A percentile compares a stretch with the other conserved stretches of the same genome.
Evolutionary conservation across 768 basidiomycete genomes (phyloP).

Genomic region (Suillus hirtellus): DNA sequence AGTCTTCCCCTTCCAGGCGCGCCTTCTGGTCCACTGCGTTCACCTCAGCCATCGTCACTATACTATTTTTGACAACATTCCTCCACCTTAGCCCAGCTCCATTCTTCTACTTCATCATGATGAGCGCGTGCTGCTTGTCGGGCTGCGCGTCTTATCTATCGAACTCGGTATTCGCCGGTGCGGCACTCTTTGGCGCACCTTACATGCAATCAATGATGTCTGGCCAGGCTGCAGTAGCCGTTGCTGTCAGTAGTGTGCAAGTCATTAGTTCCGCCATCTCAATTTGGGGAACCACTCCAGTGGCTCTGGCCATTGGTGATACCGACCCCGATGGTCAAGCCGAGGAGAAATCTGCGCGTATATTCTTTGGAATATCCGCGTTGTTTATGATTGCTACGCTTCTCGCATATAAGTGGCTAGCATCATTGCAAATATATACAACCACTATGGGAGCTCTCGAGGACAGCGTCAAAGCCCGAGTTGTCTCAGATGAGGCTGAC

Average conservation of each 20-base stretch:
- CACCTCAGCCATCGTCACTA: conserved; percentile 52
- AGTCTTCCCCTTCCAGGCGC: conserved; percentile 64
- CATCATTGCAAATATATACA: conserved; percentile 59
- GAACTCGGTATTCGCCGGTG: conserved; percentile 76
- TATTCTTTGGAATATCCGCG: conserved; percentile 73
- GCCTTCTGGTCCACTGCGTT: conserved; percentile 52
- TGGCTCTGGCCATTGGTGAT: conserved; percentile 22
- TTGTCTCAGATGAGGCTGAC: conserved; percentile 24
- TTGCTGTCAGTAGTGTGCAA: conserved; percentile 78
- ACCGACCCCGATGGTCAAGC: conserved; percentile 40
- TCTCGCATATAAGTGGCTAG: conserved; percentile 57
- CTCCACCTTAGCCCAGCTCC: conserved; percentile 48
- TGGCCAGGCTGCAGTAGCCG: conserved; percentile 84
- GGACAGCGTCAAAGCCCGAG: conserved; percentile 26
- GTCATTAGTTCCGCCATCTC: conserved; percentile 63
- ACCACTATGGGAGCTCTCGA: conserved; percentile 52
- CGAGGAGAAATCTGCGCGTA: conserved; percentile 68
- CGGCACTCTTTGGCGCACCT: conserved; percentile 73
- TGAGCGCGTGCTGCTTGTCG: conserved; percentile 61
- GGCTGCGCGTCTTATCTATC: conserved; percentile 73
- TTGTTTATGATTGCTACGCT: conserved; percentile 59
- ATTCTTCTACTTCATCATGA: conserved; percentile 67
- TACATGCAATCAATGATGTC: conserved; percentile 78
- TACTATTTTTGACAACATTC: conserved; percentile 69
- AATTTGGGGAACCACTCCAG: conserved; percentile 44